phyloP scores from a whole-genome alignment of 2,329 filamentous ascomycete species.

The Fusarium sp. region DNA sequence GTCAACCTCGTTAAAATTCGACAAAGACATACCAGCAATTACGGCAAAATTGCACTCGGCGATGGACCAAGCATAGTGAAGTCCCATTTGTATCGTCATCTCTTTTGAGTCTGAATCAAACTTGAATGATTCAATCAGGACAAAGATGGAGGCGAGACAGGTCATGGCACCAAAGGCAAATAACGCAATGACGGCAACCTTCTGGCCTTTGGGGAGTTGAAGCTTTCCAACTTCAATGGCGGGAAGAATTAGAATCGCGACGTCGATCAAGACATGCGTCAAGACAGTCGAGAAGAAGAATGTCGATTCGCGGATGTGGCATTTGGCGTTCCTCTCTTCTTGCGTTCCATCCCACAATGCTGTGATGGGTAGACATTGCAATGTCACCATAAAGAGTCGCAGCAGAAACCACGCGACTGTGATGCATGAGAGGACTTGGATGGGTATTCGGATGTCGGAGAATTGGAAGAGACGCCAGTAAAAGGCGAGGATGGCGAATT shows the following conservation, averaged over 20 bases:
- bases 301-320: slow-evolving; percentile 45
- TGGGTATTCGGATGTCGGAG: slow-evolving; percentile 43
- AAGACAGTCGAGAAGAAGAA: slow-evolving; percentile 49
- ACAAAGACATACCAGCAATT: slow-evolving; percentile 38
- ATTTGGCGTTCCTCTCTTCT: slow-evolving; percentile 35
- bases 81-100: slow-evolving; percentile 41
- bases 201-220: slow-evolving; percentile 43
- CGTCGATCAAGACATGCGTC: slow-evolving; percentile 48
- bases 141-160: slow-evolving; percentile 44
- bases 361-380: slow-evolving; percentile 49
- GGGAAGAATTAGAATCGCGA: slow-evolving; percentile 47
- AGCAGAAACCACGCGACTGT: slow-evolving; percentile 45
- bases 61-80: slow-evolving; percentile 45
- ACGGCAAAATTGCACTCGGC: slow-evolving; percentile 47
- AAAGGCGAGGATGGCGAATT: slow-evolving; percentile 46
- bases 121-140: slow-evolving; percentile 39
- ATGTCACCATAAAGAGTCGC: slow-evolving; percentile 47
- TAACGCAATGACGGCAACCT: slow-evolving; percentile 44
- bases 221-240: slow-evolving; percentile 48
- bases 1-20: not conserved
- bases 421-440: slow-evolving; percentile 40
- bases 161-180: slow-evolving; percentile 46
- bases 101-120: slow-evolving; percentile 40
- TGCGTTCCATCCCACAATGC: slow-evolving; percentile 48
- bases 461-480: slow-evolving; percentile 48